Conservation (phyloP, 2,329 filamentous ascomycete genomes). For the Cladosporium sp. region DNA sequence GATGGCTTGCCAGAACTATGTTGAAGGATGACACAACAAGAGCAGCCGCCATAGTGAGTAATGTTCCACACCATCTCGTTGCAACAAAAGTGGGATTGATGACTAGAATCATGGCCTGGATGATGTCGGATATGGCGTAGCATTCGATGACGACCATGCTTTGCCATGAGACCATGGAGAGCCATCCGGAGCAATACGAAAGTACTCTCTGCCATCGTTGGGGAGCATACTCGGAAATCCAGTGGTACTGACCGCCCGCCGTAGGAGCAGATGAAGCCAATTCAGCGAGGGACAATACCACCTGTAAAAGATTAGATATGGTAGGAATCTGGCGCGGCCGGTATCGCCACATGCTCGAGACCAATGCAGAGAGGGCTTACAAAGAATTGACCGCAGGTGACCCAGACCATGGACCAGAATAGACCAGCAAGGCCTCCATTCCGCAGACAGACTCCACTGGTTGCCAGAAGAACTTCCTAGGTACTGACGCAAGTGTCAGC, state of each 20-base stretch:
- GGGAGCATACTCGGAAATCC: slow-evolving; percentile 31
- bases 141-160: slow-evolving; percentile 12
- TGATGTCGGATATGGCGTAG: slow-evolving; percentile 7
- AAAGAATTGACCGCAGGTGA: background rate
- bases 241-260: slow-evolving; percentile 28
- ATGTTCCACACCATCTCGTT: slow-evolving; percentile 22
- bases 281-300: slow-evolving; percentile 33
- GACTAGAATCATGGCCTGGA: slow-evolving; percentile 5
- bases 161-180: slow-evolving; percentile 11
- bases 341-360: too few species aligned
- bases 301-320: background rate
- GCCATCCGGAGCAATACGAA: slow-evolving; percentile 9
- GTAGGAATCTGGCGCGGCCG: too few species aligned
- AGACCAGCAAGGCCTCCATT: slow-evolving; percentile 10
- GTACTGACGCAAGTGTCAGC: background rate
- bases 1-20: slow-evolving; percentile 25
- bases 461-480: slow-evolving; percentile 10
- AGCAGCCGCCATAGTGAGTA: slow-evolving; percentile 23
- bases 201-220: slow-evolving; percentile 23
- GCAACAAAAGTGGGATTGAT: slow-evolving; percentile 13
- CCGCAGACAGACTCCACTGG: slow-evolving; percentile 3
- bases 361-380: background rate
- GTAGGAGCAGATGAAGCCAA: slow-evolving; percentile 30
- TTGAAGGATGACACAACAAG: slow-evolving; percentile 25
- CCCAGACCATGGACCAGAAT: slow-evolving; percentile 8